Evolutionary conservation across 768 basidiomycete species (phyloP).

Genomic region (Mycena venus): DNA sequence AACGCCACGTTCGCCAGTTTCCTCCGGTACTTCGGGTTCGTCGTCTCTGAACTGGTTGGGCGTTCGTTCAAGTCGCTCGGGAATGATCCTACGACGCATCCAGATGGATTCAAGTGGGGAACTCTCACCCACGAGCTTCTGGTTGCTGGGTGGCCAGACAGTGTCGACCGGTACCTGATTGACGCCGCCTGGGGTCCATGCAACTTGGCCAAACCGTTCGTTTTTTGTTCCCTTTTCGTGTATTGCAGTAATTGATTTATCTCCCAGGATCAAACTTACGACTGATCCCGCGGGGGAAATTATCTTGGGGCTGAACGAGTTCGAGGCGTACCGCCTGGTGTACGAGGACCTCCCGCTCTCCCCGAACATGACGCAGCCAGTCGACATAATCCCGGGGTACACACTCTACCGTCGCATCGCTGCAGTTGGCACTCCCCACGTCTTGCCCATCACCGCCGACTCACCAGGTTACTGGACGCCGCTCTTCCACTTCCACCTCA

Average conservation of each 20-base stretch:
- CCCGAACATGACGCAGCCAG: constrained; percentile 8
- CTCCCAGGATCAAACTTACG: constrained; percentile 29
- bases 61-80: constrained; percentile 29
- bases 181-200: constrained; percentile 32
- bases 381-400: constrained; percentile 30
- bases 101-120: constrained; percentile 35
- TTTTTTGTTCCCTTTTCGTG: background rate
- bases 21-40: constrained; percentile 28
- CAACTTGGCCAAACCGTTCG: constrained; percentile 28
- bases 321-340: constrained; percentile 28
- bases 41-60: constrained; percentile 26
- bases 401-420: constrained; percentile 31
- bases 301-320: constrained; percentile 31
- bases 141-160: constrained; percentile 25
- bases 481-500: constrained; percentile 31
- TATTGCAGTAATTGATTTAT: background rate
- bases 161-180: constrained; percentile 23
- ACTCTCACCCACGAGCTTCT: constrained; percentile 32
- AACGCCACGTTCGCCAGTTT: constrained; percentile 29
- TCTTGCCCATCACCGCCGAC: constrained; percentile 25
- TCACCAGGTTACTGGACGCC: constrained; percentile 35
- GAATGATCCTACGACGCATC: constrained; percentile 29
- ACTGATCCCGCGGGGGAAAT: constrained; percentile 25
- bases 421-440: constrained; percentile 28
- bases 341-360: constrained; percentile 29